A percentile compares a stretch with the other conserved stretches of the same genome.
These are phyloP conservation scores for Dicorynia guianensis DNA, from an alignment of 306 rosid genomes.

Conservation along the genomic window DNA sequence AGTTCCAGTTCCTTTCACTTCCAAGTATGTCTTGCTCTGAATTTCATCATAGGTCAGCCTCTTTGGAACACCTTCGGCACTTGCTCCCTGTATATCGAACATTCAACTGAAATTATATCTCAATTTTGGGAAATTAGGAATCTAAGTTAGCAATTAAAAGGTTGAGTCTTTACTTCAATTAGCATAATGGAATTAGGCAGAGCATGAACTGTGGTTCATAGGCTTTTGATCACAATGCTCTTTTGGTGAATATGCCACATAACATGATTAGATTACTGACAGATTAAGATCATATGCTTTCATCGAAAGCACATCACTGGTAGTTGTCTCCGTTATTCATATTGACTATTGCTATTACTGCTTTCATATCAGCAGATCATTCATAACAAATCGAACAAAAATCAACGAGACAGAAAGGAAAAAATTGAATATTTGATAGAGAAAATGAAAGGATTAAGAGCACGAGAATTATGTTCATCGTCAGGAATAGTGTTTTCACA, in stretches of 20 bases:
- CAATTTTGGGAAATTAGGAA: background rate
- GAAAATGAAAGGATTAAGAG: background rate
- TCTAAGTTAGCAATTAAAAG: background rate
- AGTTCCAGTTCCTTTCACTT: constrained; percentile 92
- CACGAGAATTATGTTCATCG: background rate
- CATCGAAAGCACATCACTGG: background rate
- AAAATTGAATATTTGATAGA: background rate
- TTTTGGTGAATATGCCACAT: constrained; percentile 3
- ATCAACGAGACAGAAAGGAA: background rate
- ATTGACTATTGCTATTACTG: background rate
- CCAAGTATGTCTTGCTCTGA: constrained; percentile 94
- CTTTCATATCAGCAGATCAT: constrained; percentile 22
- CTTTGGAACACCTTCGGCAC: constrained; percentile 90
- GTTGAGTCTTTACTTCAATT: constrained; percentile 8
- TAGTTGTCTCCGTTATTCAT: constrained; percentile 10
- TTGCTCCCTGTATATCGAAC: constrained; percentile 72
- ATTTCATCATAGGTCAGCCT: constrained; percentile 89
- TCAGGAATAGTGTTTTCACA: background rate
- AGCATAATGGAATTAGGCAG: background rate
- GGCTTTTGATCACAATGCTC: background rate
- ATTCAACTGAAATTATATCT: background rate
- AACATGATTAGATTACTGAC: background rate
- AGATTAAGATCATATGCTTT: constrained; percentile 6
- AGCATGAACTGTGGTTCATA: background rate
- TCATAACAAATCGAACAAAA: background rate